Conservation (phyloP, 306 rosid genomes). For the Trifolium dubium region DNA sequence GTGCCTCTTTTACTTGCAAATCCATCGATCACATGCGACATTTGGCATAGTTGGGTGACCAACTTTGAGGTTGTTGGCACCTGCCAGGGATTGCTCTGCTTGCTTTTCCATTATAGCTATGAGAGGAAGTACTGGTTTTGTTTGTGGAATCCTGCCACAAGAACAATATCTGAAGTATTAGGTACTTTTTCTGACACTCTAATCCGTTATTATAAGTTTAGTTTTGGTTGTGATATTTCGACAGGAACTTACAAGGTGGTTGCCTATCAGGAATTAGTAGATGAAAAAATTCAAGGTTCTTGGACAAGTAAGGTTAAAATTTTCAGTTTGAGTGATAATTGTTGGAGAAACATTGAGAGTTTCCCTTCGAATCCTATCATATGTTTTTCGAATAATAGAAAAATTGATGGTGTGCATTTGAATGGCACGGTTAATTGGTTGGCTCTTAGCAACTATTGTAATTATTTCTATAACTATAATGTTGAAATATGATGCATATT, state of each 20-base stretch:
- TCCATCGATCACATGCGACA: too few relatives aligned
- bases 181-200: too few relatives aligned
- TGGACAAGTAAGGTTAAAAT: background rate
- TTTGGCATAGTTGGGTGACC: too few relatives aligned
- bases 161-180: too few relatives aligned
- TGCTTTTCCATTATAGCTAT: background rate
- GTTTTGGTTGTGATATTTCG: background rate
- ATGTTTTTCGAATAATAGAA: background rate
- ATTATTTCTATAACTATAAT: too few relatives aligned
- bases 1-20: background rate
- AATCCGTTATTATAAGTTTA: background rate
- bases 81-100: background rate
- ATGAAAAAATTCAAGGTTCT: background rate
- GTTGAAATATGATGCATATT: too few relatives aligned
- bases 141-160: too few relatives aligned
- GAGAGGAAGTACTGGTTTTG: too few relatives aligned
- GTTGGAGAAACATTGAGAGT: background rate
- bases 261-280: background rate
- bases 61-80: too few relatives aligned
- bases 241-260: background rate
- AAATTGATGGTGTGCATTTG: background rate
- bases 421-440: background rate
- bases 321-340: background rate
- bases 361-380: background rate
- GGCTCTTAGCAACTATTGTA: background rate